These are phyloP conservation scores for Teunomyces atbi DNA, from an alignment of 805 yeast species.

Conservation along the genomic window DNA sequence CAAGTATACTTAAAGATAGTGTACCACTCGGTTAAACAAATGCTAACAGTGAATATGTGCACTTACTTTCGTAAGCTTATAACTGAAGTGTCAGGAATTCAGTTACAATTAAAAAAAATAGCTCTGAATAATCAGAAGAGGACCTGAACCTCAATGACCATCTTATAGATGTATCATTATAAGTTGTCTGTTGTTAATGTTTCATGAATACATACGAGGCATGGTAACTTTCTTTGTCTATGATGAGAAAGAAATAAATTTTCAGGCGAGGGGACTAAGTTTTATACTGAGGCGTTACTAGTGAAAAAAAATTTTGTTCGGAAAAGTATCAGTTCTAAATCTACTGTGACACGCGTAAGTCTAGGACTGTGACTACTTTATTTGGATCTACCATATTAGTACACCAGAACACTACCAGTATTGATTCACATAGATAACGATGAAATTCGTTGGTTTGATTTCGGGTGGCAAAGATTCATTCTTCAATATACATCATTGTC, in stretches of 20 bases:
- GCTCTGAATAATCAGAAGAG: conserved; percentile 38
- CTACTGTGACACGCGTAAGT: conserved; percentile 6
- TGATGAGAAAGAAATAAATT: conserved; percentile 5
- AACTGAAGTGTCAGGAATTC: conserved; percentile 89
- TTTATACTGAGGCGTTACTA: not conserved
- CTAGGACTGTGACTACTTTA: conserved; percentile 4
- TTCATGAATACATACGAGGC: conserved; percentile 56
- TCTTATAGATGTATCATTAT: conserved; percentile 2
- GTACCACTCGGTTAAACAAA: not conserved
- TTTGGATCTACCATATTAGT: not conserved
- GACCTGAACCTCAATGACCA: conserved; percentile 66
- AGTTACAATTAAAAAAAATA: conserved; percentile 46
- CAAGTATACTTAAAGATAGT: too few relatives aligned
- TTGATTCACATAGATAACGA: conserved; percentile 30
- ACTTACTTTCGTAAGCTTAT: conserved; percentile 25
- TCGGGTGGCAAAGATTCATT: conserved; percentile 98
- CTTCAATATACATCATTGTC: conserved; percentile 82
- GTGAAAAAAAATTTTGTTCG: conserved; percentile 3
- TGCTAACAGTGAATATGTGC: not conserved
- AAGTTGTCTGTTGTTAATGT: conserved; percentile 4
- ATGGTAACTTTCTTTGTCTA: conserved; percentile 38
- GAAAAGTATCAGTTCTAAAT: not conserved
- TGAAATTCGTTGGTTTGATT: conserved; percentile 90
- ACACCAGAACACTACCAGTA: not conserved
- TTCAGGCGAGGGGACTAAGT: not conserved